Base-by-base conservation (phyloP, 2,329 filamentous ascomycete genomes). In the Diaporthe vexans region DNA sequence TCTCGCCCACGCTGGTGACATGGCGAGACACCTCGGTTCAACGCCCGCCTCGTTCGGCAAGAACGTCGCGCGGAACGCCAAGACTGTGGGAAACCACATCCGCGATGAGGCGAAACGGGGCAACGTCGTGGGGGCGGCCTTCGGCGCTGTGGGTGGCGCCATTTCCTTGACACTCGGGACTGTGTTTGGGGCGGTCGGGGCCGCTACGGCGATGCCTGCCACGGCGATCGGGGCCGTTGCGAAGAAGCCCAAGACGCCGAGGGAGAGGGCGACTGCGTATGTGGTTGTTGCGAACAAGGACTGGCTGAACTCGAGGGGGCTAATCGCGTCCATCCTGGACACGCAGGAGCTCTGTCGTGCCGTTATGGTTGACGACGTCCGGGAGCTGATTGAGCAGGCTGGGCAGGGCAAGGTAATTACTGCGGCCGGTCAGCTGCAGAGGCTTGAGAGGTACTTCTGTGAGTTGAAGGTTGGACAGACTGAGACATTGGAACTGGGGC, bases 211-310 rank as follows among this genome's bases (percentile, higher is more conserved):
- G 17, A 78, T 88, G 5, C 85, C 86, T 0, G 79, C 78, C 0
- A 74, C 78, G 10, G 81, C 83, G 0, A 68, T 84, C 3, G 78
- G 78, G 1, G 85, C 85, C 0, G 79, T 82, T 1, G 74, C 80
- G 2, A 81, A 78, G 67, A 83, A 81, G 76, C 86, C 86, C 0
- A 82, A 82, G 76, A 86, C 85, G 0, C 82, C 86, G 0, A 78
- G 81, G 2, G 83, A 86, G 75, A 78, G 86, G 13, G 86, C 85
- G 0, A 79, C 80, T 6, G 83, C 83, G 0, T 88, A 88, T 67
- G 78, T 83, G 0, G 79, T 79, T 4, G 84, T 85, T 0, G 85
- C 85, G 0, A 87, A 87, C 68, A 78, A 79, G 58, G 81, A 87
- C 72, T 88, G 86, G 86, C 75, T 88, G 15, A 75, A 80, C 21